Base-by-base conservation (phyloP, 2,329 filamentous ascomycete species). In the Fusarium marasasianum region DNA sequence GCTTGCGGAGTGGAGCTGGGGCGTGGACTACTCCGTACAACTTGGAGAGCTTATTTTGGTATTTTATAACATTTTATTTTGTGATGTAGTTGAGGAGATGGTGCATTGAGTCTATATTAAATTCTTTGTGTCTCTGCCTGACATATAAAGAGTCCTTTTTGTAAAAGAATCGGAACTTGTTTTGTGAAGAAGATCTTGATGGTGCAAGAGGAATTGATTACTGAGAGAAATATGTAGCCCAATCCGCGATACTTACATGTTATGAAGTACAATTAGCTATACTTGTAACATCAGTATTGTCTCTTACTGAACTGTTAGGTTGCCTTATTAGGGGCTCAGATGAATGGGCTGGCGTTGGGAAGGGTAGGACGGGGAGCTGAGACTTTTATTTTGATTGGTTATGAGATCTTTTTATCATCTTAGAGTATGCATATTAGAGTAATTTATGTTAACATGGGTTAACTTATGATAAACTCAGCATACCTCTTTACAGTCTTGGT, bases 221-320 rank as follows among this genome's bases (percentile, higher is more conserved):
- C 2, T 17, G 6, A 18, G 2, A 13, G 10, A 20, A 24, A 18
- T 2, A 20, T 24, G 0, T 2, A 24, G 22, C 11, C 8, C 0
- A 2, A 3, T 1, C 20, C 3, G 14, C 0, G 22, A 35, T 24
- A 20, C 5, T 10, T 10, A 13, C 1, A 24, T 35, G 3, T 31
- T 6, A 8, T 1, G 13, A 18, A 17, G 7, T 13, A 5, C 4
- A 48, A 4, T 17, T 1, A 50, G 20, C 20, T 13, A n/a, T n/a
- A 13, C 3, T 31, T 2, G 9, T 33, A 2, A 9, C 1, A 50
- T 4, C 8, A 2, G 11, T n/a, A 2, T 33, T 10, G 2, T 35
- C 11, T 24, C 6, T 20, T 1, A 24, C 6, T 5, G 8, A 14
- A 35, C 10, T 35, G n/a, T 8, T 24, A 1, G 1, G 17, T 24